phyloP scores from a whole-genome alignment of 306 rosid species.

The Betula pendula region DNA sequence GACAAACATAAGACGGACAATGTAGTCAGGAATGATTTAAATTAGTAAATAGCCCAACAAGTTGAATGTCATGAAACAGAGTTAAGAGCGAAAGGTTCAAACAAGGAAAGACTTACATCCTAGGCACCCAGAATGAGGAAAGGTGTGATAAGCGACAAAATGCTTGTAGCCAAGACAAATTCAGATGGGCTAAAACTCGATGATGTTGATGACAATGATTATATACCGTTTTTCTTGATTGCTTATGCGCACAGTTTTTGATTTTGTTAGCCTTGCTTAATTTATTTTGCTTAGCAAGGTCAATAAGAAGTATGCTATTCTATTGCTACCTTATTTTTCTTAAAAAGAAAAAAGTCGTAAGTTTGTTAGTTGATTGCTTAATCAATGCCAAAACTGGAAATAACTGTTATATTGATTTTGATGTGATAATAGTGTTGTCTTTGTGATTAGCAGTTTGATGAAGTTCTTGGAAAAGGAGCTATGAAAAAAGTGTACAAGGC shows the following conservation, averaged over 20 bases:
- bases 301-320: background rate
- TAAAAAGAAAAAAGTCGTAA: background rate
- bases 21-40: background rate
- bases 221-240: background rate
- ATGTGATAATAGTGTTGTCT: conserved; percentile 14
- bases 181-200: background rate
- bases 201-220: background rate
- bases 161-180: too few species aligned
- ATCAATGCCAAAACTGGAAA: background rate
- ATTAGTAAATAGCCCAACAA: background rate
- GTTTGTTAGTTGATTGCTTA: background rate
- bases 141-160: too few species aligned
- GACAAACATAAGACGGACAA: background rate
- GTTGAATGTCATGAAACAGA: background rate
- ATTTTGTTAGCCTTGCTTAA: background rate
- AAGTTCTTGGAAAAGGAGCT: conserved; percentile 89
- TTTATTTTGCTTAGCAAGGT: background rate
- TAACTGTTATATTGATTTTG: conserved; percentile 1
- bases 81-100: background rate
- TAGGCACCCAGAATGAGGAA: too few species aligned
- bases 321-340: background rate
- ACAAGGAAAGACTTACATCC: background rate
- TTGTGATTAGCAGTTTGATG: conserved; percentile 50
- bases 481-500: conserved; percentile 91
- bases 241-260: background rate